A percentile compares a stretch with the other conserved stretches of the same genome.
phyloP scores from a whole-genome alignment of 2,329 filamentous ascomycete species.

The Calonectria pseudoturangicola region DNA sequence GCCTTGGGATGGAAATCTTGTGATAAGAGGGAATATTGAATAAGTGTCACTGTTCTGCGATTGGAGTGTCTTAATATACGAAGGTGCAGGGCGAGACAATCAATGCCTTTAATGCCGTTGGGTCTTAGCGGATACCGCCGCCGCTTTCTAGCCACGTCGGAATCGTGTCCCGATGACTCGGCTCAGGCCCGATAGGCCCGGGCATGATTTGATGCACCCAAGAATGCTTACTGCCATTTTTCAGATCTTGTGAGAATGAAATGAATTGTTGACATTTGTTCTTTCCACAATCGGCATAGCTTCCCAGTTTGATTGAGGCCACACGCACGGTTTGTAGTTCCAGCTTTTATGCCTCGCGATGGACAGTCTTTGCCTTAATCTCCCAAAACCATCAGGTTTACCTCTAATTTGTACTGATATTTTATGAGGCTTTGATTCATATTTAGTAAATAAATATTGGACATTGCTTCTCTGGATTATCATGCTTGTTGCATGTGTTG shows the following conservation, averaged over 20 bases:
- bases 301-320: neutral
- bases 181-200: conserved; percentile 6
- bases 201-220: neutral
- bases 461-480: too few relatives aligned
- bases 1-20: neutral
- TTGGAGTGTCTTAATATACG: neutral
- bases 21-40: neutral
- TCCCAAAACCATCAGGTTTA: too few relatives aligned
- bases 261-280: neutral
- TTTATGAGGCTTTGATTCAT: too few relatives aligned
- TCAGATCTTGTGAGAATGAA: neutral
- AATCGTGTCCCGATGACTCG: conserved; percentile 23
- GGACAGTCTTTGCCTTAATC: too few relatives aligned
- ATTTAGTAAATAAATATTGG: too few relatives aligned
- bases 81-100: neutral
- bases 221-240: neutral
- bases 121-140: conserved; percentile 27
- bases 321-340: neutral
- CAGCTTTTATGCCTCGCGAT: too few relatives aligned
- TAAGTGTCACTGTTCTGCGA: neutral
- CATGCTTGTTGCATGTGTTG: too few relatives aligned
- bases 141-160: conserved; percentile 29
- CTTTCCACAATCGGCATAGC: neutral
- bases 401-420: too few relatives aligned
- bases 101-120: conserved; percentile 26